A percentile compares a stretch with the other conserved stretches of the same genome.
These are phyloP conservation scores for Boletus barrowsii DNA, from an alignment of 768 basidiomycete genomes.

Conservation along the genomic window DNA sequence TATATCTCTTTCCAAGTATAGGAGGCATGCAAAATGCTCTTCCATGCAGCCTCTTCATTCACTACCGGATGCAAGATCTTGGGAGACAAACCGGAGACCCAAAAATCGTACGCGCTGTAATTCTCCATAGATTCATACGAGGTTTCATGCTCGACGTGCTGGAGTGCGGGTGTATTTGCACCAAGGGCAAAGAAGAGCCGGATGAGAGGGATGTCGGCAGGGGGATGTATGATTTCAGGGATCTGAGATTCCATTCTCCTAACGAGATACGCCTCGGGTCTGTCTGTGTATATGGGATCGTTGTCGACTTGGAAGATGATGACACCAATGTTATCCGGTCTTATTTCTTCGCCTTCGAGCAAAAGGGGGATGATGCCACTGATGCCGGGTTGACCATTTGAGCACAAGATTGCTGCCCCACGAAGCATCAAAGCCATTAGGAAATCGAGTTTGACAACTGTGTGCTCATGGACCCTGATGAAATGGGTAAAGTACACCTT, in stretches of 20 bases:
- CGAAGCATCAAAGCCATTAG: too few relatives aligned
- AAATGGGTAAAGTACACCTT: too few relatives aligned
- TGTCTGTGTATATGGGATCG: not conserved
- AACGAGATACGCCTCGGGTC: too few relatives aligned
- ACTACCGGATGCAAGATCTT: not conserved
- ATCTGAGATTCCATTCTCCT: not conserved
- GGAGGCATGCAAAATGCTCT: too few relatives aligned
- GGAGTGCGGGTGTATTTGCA: not conserved
- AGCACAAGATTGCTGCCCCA: too few relatives aligned
- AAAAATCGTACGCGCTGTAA: not conserved
- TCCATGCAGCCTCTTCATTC: too few relatives aligned
- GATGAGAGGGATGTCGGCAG: not conserved
- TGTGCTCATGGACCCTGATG: too few relatives aligned
- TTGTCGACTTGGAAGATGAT: not conserved
- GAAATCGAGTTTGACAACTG: too few relatives aligned
- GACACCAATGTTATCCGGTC: not conserved
- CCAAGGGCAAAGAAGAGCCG: not conserved
- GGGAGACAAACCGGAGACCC: not conserved
- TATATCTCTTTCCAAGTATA: too few relatives aligned
- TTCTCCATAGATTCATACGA: too few relatives aligned
- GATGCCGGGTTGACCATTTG: too few relatives aligned
- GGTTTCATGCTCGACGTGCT: not conserved
- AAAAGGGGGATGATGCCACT: not conserved
- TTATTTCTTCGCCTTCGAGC: not conserved
- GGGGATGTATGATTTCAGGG: not conserved